These are phyloP conservation scores for Auxenochlorella pyrenoidosa DNA, from an alignment of 139 green algal genomes.

Conservation along the genomic window DNA sequence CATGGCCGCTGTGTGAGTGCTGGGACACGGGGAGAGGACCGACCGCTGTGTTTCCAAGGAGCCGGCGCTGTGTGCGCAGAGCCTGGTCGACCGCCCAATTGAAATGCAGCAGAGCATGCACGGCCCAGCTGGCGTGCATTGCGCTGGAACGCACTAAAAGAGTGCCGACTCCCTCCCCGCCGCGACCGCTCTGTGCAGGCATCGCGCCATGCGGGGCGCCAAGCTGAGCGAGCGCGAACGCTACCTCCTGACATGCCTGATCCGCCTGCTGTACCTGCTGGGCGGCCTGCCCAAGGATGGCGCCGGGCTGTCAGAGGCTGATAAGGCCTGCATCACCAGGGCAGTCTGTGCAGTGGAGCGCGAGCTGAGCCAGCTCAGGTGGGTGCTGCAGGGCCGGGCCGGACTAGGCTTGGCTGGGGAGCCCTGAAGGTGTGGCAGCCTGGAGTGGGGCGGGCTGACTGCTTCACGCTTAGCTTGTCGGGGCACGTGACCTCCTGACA, in stretches of 20 bases:
- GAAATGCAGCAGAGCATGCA: no score
- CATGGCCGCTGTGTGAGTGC: not conserved
- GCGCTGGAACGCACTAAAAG: not conserved
- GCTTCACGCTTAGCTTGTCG: no score
- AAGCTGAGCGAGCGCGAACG: not conserved
- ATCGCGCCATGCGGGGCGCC: not conserved
- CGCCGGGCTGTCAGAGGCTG: not conserved
- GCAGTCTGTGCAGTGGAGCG: not conserved
- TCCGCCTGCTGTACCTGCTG: slow-evolving; percentile 29
- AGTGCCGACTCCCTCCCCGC: not conserved
- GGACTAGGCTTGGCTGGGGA: no score
- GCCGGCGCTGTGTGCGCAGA: no score
- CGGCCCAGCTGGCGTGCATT: no score
- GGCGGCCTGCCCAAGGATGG: not conserved
- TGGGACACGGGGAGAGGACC: no score
- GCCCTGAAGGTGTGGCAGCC: no score
- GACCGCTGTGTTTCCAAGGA: no score
- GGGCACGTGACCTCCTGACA: no score
- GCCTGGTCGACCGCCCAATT: no score
- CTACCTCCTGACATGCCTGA: slow-evolving; percentile 7
- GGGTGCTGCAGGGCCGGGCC: not conserved
- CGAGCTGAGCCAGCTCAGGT: not conserved
- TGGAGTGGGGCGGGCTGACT: no score
- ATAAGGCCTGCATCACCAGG: not conserved
- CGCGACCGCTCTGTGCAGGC: not conserved